Evolutionary conservation across 345 rosid species (phyloP).

Genomic region (Nephelium lappaceum): DNA sequence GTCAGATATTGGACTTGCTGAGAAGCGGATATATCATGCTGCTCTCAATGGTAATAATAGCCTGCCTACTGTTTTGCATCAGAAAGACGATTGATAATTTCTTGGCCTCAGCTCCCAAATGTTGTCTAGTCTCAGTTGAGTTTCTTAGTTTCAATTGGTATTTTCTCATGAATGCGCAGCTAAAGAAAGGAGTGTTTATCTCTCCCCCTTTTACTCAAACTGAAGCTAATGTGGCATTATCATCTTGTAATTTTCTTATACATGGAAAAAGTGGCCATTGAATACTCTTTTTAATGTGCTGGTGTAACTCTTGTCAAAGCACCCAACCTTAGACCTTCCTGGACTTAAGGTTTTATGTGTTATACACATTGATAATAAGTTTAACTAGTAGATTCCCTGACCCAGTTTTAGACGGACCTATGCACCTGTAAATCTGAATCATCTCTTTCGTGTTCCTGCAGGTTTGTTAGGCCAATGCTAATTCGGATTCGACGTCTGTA

Average conservation of each 20-base stretch:
- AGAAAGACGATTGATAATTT: conserved; percentile 86
- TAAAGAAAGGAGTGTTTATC: conserved; percentile 25
- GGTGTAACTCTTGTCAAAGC: conserved; percentile 22
- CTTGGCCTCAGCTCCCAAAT: conserved; percentile 58
- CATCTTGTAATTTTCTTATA: conserved; percentile 33
- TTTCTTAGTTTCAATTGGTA: conserved; percentile 37
- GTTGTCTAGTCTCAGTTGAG: conserved; percentile 42
- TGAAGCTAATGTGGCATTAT: conserved; percentile 20
- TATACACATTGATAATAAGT: conserved; percentile 16
- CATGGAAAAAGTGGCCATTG: conserved; percentile 25
- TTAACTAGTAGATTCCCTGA: conserved; percentile 26
- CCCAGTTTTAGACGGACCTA: conserved; percentile 26
- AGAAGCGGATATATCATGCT: conserved; percentile 94
- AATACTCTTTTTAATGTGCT: conserved; percentile 20
- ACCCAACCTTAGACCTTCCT: conserved; percentile 20
- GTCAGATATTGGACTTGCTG: conserved; percentile 90
- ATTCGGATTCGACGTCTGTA: conserved; percentile 75
- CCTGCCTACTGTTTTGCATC: conserved; percentile 95
- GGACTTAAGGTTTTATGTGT: conserved; percentile 7
- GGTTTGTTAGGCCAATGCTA: conserved; percentile 95
- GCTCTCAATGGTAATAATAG: conserved; percentile 99
- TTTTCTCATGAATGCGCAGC: conserved; percentile 32
- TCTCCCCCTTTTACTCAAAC: conserved; percentile 15
- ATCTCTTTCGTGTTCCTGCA: conserved; percentile 92
- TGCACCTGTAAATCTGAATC: conserved; percentile 72